Evolutionary conservation across 2,329 filamentous ascomycete genomes (phyloP).

Genomic region (Fusarium clavum): DNA sequence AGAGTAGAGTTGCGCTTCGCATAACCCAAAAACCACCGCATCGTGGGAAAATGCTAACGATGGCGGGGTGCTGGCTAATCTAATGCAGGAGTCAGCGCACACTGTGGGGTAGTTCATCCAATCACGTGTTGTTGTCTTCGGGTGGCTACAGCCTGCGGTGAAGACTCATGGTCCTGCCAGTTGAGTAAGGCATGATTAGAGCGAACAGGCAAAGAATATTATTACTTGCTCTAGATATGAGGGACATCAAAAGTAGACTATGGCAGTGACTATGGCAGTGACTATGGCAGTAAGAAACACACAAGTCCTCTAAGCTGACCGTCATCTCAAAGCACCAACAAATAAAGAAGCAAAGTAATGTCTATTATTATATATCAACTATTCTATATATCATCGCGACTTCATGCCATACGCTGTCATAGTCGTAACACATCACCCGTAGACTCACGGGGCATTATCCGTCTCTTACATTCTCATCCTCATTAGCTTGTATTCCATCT

Average conservation of each 20-base stretch:
- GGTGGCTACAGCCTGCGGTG: not conserved
- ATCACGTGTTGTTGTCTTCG: conserved; percentile 25
- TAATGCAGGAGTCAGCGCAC: conserved; percentile 12
- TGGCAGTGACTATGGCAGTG: too few relatives aligned
- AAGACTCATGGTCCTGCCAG: not conserved
- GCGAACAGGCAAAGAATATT: not conserved
- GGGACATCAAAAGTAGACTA: too few relatives aligned
- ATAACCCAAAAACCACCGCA: conserved; percentile 33
- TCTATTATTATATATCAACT: conserved; percentile 19
- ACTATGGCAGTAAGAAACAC: too few relatives aligned
- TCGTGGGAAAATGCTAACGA: conserved; percentile 30
- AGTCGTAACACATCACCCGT: conserved; percentile 26
- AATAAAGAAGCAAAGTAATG: not conserved
- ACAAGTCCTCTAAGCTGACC: too few relatives aligned
- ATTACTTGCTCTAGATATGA: too few relatives aligned
- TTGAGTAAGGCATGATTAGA: not conserved
- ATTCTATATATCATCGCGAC: conserved; percentile 19
- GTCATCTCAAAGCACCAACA: not conserved
- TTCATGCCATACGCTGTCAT: conserved; percentile 16
- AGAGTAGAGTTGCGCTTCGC: conserved; percentile 33
- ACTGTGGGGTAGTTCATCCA: conserved; percentile 24
- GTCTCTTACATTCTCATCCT: not conserved
- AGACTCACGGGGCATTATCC: not conserved
- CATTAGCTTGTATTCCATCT: not conserved
- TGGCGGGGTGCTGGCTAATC: conserved; percentile 14